Conservation (phyloP, 352 stramenopile species). For the Pythium plurisporium region DNA sequence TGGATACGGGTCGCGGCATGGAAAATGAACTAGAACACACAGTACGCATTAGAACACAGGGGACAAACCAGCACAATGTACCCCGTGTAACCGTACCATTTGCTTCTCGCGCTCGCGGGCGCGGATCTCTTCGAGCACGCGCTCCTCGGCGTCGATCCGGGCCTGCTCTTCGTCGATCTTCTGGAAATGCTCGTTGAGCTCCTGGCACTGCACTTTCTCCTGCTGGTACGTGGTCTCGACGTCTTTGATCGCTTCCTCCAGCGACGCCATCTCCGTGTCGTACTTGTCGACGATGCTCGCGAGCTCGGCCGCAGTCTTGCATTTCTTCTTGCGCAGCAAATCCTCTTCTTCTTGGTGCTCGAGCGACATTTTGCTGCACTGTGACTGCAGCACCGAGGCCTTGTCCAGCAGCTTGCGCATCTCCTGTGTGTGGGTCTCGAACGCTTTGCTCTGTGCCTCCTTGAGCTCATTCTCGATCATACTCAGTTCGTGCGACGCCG, state of each 20-base stretch:
- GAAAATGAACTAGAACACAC: constrained; percentile 47
- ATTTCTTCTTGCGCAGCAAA: constrained; percentile 74
- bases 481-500: constrained; percentile 60
- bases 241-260: constrained; percentile 48
- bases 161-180: constrained; percentile 86
- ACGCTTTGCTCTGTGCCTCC: constrained; percentile 61
- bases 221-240: constrained; percentile 39
- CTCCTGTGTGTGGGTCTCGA: constrained; percentile 75
- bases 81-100: constrained; percentile 60
- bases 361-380: constrained; percentile 61
- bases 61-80: no score
- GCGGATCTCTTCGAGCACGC: constrained; percentile 63
- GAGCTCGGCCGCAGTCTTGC: constrained; percentile 72
- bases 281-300: constrained; percentile 71
- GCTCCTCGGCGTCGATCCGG: constrained; percentile 78
- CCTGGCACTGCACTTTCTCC: constrained; percentile 53
- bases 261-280: constrained; percentile 63
- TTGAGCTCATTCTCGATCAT: constrained; percentile 77
- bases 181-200: constrained; percentile 82
- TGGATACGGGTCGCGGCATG: constrained; percentile 73
- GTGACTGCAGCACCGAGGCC: constrained; percentile 45
- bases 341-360: constrained; percentile 85
- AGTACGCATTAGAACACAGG: neutral
- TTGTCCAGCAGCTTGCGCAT: constrained; percentile 67
- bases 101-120: constrained; percentile 68